Evolutionary conservation across 192 early-diverging fungal species (phyloP), one percentile per base, ranked within the genome.

Genomic region (Entomortierella chlamydospora): DNA sequence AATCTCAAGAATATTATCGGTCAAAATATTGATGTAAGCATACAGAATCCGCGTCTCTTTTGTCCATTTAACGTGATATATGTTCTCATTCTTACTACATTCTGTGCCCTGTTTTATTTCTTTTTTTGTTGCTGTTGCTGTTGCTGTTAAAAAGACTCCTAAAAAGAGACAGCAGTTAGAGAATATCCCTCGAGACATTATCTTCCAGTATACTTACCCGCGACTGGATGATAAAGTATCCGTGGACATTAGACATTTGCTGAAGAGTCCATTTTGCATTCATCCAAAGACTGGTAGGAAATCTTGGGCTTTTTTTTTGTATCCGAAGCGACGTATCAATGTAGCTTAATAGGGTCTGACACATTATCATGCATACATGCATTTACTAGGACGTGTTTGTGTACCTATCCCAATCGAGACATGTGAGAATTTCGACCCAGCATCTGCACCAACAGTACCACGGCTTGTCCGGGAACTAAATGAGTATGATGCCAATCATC

Each of bases 261-360:
- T 99, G 29, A 99, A 99, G 80, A 91, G 91, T 70, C 97, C 97
- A 9, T 98, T 99, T 80, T 99, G 96, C 83, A 92, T 97, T 25
- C 97, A 99, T 70, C 97, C 97, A 23, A 95, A 93, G 77, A 97
- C 96, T 12, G 93, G 96, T 90, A 85, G 71, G 69, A 51, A 15
- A 47, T 26, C 7, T n/a, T 39, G 53, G 7, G 39, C 39, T 41
- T 41, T 13, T 41, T n/a, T n/a, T n/a, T n/a, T n/a, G n/a, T n/a
- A n/a, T n/a, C n/a, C n/a, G n/a, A n/a, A n/a, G n/a, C n/a, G n/a
- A n/a, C n/a, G n/a, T n/a, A n/a, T n/a, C n/a, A n/a, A n/a, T n/a
- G n/a, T n/a, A 13, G 13, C 6, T 41, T 41, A 41, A 9, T 41
- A 41, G 6, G 6, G 6, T 41, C 39, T 41, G 6, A 6, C 39